Base-by-base conservation (phyloP, 306 rosid species). In the Senna siamea region DNA sequence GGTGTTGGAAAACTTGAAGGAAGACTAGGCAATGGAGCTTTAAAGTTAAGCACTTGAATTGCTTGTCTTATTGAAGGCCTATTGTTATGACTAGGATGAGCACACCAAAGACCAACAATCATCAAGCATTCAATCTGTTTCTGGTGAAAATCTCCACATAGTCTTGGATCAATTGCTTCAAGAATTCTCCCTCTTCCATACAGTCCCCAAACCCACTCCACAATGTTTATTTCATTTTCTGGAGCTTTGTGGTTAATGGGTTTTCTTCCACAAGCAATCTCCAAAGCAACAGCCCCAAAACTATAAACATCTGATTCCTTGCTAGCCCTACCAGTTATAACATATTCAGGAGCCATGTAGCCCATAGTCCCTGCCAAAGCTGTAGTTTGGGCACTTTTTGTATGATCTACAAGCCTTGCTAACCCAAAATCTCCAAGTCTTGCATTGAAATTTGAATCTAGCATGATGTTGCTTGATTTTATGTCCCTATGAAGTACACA, bases 121-220 rank as follows among this genome's bases (percentile, higher is more conserved):
- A 82, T 1, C 0, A 78, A 61, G 7, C 82, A 15, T 55, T 73
- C 76, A 73, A 82, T 53, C 34, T 77, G 77, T 8, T 44, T 30
- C 62, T 44, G 35, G 23, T 83, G 73, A 59, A 75, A 70, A 1
- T 8, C 43, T 7, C 76, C 83, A 70, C 35, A 23, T 0, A 75
- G 44, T 5, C 71, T 75, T 32, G 79, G 69, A 12, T 79, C 86
- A 3, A 76, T 69, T 22, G 76, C 79, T 43, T 71, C 53, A 5
- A 34, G 20, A 1, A 83, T 1, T 44, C 58, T 63, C 40, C 79
- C 52, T 13, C 26, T 18, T 10, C 76, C 60, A 37, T 75, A 59
- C 0, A 70, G 78, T 35, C 66, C 69, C 86, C 83, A 83, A 26
- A 75, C 78, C 81, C 86, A 79, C 55, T 65, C 73, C 35, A 75